A percentile compares a stretch with the other conserved stretches of the same genome.
Conservation (phyloP, 768 basidiomycete genomes). For the Trametes cinnabarina region DNA sequence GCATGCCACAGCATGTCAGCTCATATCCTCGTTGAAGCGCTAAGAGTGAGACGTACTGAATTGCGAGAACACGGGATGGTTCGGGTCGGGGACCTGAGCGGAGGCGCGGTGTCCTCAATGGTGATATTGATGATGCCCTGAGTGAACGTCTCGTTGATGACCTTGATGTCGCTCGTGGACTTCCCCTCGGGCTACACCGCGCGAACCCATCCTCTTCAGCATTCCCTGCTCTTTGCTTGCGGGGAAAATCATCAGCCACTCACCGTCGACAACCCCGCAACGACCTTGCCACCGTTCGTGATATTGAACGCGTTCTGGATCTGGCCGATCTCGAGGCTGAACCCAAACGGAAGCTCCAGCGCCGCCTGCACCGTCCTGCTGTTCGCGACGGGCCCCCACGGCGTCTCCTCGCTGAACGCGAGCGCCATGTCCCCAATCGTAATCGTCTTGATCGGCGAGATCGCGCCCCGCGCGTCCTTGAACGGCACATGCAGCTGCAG, state of each 20-base stretch:
- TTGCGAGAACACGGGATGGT: constrained; percentile 51
- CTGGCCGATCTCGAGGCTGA: constrained; percentile 52
- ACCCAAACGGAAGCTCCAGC: constrained; percentile 72
- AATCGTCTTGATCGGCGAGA: constrained; percentile 65
- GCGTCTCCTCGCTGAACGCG: constrained; percentile 47
- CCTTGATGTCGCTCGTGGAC: constrained; percentile 57
- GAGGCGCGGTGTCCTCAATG: constrained; percentile 52
- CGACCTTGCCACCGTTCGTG: constrained; percentile 46
- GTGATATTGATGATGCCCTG: constrained; percentile 63
- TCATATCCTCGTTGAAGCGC: not conserved
- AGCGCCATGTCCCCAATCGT: constrained; percentile 59
- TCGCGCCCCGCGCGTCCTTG: constrained; percentile 41
- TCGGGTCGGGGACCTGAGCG: constrained; percentile 43
- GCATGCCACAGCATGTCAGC: constrained; percentile 32
- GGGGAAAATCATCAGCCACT: not conserved
- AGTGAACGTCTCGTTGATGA: constrained; percentile 53
- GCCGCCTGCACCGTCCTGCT: constrained; percentile 59
- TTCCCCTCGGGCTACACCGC: constrained; percentile 53
- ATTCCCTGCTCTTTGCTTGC: too few species aligned
- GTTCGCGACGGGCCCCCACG: constrained; percentile 58
- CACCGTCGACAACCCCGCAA: constrained; percentile 63
- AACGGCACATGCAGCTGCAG: constrained; percentile 66
- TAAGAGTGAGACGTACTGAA: constrained; percentile 47
- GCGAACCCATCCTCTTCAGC: not conserved
- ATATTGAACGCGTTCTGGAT: constrained; percentile 69